Evolutionary conservation across 345 rosid species (phyloP).

Genomic region (Chamaenerion angustifolium): DNA sequence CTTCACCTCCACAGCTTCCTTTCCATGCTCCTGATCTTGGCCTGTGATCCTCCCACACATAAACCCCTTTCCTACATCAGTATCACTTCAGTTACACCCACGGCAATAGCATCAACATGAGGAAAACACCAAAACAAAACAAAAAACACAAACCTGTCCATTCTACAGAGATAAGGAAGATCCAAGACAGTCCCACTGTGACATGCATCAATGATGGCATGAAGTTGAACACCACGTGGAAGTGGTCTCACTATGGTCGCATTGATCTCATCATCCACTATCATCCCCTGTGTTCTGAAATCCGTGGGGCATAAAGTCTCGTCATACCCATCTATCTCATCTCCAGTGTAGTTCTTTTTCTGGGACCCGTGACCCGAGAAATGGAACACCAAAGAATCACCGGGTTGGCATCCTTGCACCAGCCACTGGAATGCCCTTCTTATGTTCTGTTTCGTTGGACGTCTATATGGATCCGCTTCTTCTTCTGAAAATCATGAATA

Average conservation of each 20-base stretch:
- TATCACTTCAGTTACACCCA: conserved; percentile 1
- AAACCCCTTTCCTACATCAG: conserved; percentile 34
- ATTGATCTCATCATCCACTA: conserved; percentile 83
- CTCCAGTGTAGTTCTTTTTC: conserved; percentile 42
- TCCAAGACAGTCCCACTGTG: conserved; percentile 87
- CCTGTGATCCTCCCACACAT: conserved; percentile 74
- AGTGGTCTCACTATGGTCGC: conserved; percentile 62
- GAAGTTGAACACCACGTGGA: conserved; percentile 77
- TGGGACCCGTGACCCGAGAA: conserved; percentile 86
- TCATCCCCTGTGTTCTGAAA: conserved; percentile 57
- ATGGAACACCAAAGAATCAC: conserved; percentile 82
- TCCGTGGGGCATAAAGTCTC: conserved; percentile 83
- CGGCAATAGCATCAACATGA: not conserved
- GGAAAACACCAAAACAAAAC: too few species aligned
- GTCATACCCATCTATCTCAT: conserved; percentile 77
- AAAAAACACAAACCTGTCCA: conserved; percentile 46
- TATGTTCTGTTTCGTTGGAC: conserved; percentile 59
- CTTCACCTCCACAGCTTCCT: conserved; percentile 90
- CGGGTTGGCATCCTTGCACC: conserved; percentile 49
- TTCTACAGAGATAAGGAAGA: conserved; percentile 69
- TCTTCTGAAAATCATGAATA: conserved; percentile 43
- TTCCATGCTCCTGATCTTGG: conserved; percentile 72
- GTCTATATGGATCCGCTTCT: conserved; percentile 41
- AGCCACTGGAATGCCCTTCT: conserved; percentile 71
- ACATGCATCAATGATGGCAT: conserved; percentile 80